phyloP scores from a whole-genome alignment of 2,329 filamentous ascomycete genomes.

The Lasiodiplodia sp. region DNA sequence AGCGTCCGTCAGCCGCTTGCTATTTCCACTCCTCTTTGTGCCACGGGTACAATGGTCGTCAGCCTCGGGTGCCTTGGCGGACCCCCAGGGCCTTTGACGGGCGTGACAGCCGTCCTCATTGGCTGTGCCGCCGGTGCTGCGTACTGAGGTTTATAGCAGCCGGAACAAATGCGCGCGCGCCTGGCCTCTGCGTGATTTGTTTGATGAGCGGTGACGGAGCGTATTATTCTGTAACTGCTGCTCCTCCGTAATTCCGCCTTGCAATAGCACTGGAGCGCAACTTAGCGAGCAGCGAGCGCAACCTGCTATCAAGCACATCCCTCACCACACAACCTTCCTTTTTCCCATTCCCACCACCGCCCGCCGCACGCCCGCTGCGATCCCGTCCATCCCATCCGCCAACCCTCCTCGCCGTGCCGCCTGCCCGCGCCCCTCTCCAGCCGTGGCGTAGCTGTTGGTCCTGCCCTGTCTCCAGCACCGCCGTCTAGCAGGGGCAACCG shows the following conservation, averaged over 20 bases:
- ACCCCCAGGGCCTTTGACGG: constrained; percentile 12
- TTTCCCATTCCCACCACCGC: constrained; percentile 14
- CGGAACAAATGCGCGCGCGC: constrained; percentile 28
- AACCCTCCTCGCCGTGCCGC: constrained; percentile 18
- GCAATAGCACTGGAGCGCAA: constrained; percentile 28
- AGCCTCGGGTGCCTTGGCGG: constrained; percentile 29
- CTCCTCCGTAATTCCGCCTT: constrained; percentile 29
- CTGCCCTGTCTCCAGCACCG: constrained; percentile 25
- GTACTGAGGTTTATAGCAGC: constrained; percentile 25
- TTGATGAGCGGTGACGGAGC: constrained; percentile 29
- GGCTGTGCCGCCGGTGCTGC: constrained; percentile 8
- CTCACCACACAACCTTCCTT: constrained; percentile 27
- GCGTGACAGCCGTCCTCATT: constrained; percentile 14
- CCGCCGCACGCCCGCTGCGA: constrained; percentile 20
- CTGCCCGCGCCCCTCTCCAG: constrained; percentile 24
- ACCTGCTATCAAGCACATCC: constrained; percentile 29
- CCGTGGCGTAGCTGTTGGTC: constrained; percentile 20
- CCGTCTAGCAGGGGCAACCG: constrained; percentile 32
- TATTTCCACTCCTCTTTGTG: constrained; percentile 24
- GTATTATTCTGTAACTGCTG: constrained; percentile 30
- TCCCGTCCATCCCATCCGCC: constrained; percentile 26
- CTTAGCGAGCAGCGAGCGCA: constrained; percentile 27
- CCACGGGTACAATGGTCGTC: constrained; percentile 24
- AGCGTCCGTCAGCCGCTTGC: constrained; percentile 18
- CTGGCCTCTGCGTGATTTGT: constrained; percentile 27